Evolutionary conservation across 768 basidiomycete genomes (phyloP).

Genomic region (Pisolithus microcarpus): DNA sequence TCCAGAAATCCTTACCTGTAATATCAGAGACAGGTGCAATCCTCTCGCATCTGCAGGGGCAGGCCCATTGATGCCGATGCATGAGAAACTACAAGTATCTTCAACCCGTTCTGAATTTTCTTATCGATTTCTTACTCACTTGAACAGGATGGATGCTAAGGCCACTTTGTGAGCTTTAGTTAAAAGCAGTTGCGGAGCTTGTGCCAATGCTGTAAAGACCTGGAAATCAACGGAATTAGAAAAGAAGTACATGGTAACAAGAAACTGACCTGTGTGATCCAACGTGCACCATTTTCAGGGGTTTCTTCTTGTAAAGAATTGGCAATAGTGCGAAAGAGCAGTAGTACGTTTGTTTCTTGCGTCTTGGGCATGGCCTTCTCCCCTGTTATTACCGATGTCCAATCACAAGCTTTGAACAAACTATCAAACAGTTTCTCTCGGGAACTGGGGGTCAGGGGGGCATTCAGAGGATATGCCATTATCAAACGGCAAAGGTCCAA

Average conservation of each 20-base stretch:
- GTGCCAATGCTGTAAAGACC: constrained; percentile 49
- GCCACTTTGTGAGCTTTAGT: constrained; percentile 71
- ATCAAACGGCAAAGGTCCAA: constrained; percentile 82
- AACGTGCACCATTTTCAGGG: constrained; percentile 35
- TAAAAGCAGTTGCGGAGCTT: constrained; percentile 46
- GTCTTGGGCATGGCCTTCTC: constrained; percentile 53
- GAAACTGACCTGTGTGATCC: constrained; percentile 43
- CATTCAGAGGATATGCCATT: constrained; percentile 52
- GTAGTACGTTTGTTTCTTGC: constrained; percentile 77
- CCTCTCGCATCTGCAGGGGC: constrained; percentile 34
- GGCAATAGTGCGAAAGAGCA: constrained; percentile 71
- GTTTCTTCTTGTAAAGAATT: constrained; percentile 66
- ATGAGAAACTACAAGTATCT: constrained; percentile 50
- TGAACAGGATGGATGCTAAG: constrained; percentile 76
- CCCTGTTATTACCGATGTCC: constrained; percentile 43
- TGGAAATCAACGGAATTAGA: constrained; percentile 21
- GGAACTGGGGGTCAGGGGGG: constrained; percentile 37
- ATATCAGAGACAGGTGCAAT: constrained; percentile 38
- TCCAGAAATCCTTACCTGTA: constrained; percentile 33
- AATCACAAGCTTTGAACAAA: constrained; percentile 64
- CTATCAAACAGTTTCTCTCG: constrained; percentile 50
- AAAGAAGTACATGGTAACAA: constrained; percentile 3
- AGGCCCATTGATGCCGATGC: constrained; percentile 40
- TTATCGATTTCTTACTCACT: constrained; percentile 47
- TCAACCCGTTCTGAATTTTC: constrained; percentile 1